Percentiles rank a stretch among this genome's conserved stretches.
These are phyloP conservation scores for Grigorovia transvaalensis DNA, from an alignment of 805 yeast genomes.

Conservation along the genomic window DNA sequence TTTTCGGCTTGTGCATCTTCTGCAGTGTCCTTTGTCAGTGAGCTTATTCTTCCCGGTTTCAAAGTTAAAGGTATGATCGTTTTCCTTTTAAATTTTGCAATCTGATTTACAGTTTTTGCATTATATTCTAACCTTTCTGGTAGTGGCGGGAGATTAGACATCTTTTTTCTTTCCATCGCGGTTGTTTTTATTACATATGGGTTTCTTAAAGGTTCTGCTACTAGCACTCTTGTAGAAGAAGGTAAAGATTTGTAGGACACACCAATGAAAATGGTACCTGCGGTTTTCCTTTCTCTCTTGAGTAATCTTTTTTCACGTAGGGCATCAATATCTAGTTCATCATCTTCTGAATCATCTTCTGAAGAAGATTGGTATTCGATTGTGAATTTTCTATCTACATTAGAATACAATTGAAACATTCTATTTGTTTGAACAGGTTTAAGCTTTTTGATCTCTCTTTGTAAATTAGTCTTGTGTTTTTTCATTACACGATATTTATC, in stretches of 20 bases:
- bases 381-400: constrained; percentile 14
- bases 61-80: constrained; percentile 5
- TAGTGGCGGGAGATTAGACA: constrained; percentile 7
- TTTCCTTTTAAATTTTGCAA: constrained; percentile 9
- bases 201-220: constrained; percentile 23
- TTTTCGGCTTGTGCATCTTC: too few relatives aligned
- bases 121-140: constrained; percentile 8
- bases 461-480: constrained; percentile 11
- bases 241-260: not conserved
- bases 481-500: constrained; percentile 21
- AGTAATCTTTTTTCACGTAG: constrained; percentile 4
- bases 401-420: constrained; percentile 13
- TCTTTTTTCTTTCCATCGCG: constrained; percentile 11
- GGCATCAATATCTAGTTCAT: constrained; percentile 10
- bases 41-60: not conserved
- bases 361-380: constrained; percentile 22
- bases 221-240: constrained; percentile 14
- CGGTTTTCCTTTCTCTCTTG: constrained; percentile 7
- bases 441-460: constrained; percentile 10
- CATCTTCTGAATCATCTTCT: constrained; percentile 24
- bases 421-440: constrained; percentile 6
- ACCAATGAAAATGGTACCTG: constrained; percentile 21
- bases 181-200: constrained; percentile 21
- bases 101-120: constrained; percentile 13
- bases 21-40: not conserved